Evolutionary conservation across 2,329 filamentous ascomycete genomes (phyloP), one percentile per base, ranked within the genome.

Genomic region (Talaromyces sp.): DNA sequence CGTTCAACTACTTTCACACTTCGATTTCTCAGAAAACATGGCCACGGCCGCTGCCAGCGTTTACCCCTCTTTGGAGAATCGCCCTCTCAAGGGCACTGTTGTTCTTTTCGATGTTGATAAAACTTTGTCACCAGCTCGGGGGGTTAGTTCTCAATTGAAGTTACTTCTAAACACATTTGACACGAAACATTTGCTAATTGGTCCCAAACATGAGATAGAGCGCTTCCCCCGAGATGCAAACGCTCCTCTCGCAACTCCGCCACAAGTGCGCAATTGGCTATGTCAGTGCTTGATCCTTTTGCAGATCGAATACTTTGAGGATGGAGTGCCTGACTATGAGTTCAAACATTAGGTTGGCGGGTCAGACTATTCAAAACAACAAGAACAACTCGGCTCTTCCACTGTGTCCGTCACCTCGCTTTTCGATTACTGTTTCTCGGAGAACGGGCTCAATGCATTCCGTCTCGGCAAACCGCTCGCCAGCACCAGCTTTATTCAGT

Each of bases 361-460:
- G 72, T 94, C 89, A 67, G 89, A 97, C 81, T 84, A 96, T 62
- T 78, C 75, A 73, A 97, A 99, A 81, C 94, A 97, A 78, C 91
- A 97, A 77, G 94, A 97, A 77, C 93, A 97, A 79, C 84, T 97
- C 62, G 91, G 91, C 72, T 82, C 84, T 3, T 73, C 83, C 25
- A 78, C 82, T 59, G 81, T 87, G 65, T 73, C 80, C 66, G 93
- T 97, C 61, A 91, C 86, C 54, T 80, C 84, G 62, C 86, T 97
- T 69, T 99, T 99, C 80, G 94, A 99, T 81, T 99, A 90, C 79
- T 94, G 89, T 84, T 99, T 99, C 79, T 81, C 91, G 60, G 94
- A 99, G 80, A 99, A 99, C 78, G 94, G 94, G 10, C 84, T 99
- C 65, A 95, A 89, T 1, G 94, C 93, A 43, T 96, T 83, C 81